These are phyloP conservation scores for Pichia gijzeniarum DNA, from an alignment of 805 yeast species.

Conservation along the genomic window DNA sequence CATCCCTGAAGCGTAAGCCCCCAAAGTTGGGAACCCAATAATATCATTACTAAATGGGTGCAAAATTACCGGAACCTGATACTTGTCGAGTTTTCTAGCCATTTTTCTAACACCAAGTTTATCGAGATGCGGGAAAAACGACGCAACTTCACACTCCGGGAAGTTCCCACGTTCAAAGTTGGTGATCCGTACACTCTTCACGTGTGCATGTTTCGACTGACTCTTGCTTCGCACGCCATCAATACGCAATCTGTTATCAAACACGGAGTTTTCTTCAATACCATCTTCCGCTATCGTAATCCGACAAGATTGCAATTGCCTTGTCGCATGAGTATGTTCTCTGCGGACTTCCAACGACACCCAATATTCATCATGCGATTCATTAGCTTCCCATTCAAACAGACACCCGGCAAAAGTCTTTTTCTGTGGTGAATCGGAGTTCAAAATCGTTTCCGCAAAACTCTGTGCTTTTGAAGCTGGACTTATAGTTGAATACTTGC, in stretches of 20 bases:
- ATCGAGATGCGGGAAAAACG: too few species aligned
- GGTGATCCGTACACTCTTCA: neutral
- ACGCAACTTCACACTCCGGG: too few species aligned
- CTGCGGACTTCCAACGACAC: neutral
- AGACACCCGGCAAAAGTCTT: constrained; percentile 6
- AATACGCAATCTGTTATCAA: neutral
- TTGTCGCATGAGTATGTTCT: neutral
- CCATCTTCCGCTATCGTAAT: neutral
- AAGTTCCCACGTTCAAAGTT: neutral
- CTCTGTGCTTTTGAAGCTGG: neutral
- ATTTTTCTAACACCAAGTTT: too few species aligned
- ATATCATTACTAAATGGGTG: too few species aligned
- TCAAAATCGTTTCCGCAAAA: neutral
- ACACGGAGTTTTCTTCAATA: neutral
- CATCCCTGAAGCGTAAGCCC: too few species aligned
- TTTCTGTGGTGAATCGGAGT: neutral
- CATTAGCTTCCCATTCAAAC: neutral
- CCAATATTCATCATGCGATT: neutral
- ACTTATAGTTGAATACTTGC: neutral
- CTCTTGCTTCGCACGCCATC: too few species aligned
- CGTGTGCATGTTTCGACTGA: too few species aligned
- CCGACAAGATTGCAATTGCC: neutral
- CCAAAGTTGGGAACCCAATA: too few species aligned
- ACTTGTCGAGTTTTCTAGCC: too few species aligned
- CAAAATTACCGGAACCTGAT: too few species aligned